phyloP scores from a whole-genome alignment of 2,329 filamentous ascomycete genomes.

The Colletotrichum neosansevieriae region DNA sequence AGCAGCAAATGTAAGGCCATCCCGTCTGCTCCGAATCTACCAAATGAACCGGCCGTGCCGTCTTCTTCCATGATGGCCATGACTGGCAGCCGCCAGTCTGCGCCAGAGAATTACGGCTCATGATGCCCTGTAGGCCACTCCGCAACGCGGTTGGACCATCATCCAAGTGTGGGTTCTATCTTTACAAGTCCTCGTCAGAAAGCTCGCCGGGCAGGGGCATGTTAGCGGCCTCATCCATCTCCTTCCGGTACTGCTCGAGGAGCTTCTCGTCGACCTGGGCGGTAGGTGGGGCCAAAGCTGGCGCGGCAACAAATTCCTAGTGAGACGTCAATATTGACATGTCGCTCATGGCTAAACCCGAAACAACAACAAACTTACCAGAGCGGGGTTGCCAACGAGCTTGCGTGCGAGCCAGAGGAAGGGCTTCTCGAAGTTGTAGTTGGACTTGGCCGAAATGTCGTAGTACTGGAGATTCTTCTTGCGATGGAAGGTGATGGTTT shows the following conservation, averaged over 20 bases:
- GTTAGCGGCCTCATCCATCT: conserved; percentile 84
- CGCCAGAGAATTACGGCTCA: conserved; percentile 36
- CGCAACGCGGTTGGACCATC: conserved; percentile 20
- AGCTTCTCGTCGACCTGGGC: conserved; percentile 88
- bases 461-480: conserved; percentile 99
- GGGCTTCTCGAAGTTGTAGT: conserved; percentile 99
- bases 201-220: conserved; percentile 96
- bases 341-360: conserved; percentile 45
- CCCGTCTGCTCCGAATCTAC: conserved; percentile 37
- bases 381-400: conserved; percentile 90
- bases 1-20: conserved; percentile 37
- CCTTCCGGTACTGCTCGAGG: conserved; percentile 84
- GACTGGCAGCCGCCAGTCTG: conserved; percentile 29
- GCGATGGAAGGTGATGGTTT: conserved; percentile 99
- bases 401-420: conserved; percentile 99
- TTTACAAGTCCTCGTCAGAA: conserved; percentile 77
- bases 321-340: neutral
- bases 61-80: conserved; percentile 36
- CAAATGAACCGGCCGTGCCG: conserved; percentile 36
- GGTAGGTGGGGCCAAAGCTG: conserved; percentile 93
- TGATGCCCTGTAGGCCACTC: conserved; percentile 21
- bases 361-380: conserved; percentile 68
- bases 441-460: conserved; percentile 99
- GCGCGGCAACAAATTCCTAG: conserved; percentile 95
- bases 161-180: conserved; percentile 24